phyloP scores from a whole-genome alignment of 139 green algal genomes.

The Coelastrella sp. region DNA sequence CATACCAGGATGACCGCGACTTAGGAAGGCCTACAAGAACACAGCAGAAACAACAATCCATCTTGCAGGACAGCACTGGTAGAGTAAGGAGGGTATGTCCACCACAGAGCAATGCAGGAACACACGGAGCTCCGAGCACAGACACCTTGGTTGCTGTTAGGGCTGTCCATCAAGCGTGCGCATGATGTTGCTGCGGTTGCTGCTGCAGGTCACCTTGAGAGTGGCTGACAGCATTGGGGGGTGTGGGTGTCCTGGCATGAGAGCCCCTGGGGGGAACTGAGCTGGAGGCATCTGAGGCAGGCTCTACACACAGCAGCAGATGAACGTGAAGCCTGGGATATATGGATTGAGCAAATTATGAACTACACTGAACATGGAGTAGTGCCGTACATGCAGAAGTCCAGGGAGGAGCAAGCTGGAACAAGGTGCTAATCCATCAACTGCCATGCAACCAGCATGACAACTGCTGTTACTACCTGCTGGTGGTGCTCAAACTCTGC shows the following conservation, averaged over 20 bases:
- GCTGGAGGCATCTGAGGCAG: conserved; percentile 14
- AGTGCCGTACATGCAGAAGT: not conserved
- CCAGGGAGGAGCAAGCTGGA: not conserved
- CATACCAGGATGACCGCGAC: not conserved
- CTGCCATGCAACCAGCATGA: not conserved
- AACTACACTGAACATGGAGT: not conserved
- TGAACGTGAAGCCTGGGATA: not conserved
- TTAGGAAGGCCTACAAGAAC: conserved; percentile 48
- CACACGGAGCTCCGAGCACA: too few relatives aligned
- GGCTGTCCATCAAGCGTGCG: too few relatives aligned
- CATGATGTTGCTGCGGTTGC: too few relatives aligned
- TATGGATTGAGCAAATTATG: not conserved
- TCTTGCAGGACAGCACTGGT: too few relatives aligned
- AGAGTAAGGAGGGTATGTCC: too few relatives aligned
- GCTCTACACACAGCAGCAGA: not conserved
- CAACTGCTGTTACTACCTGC: conserved; percentile 27
- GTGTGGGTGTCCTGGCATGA: not conserved
- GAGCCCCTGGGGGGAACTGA: not conserved
- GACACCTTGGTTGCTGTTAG: too few relatives aligned
- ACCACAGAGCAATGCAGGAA: too few relatives aligned
- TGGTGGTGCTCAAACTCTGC: conserved; percentile 48
- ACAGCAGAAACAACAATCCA: not conserved
- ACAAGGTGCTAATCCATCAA: not conserved
- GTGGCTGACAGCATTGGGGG: conserved; percentile 46
- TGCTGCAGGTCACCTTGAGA: conserved; percentile 45